Conservation (phyloP, 2,329 filamentous ascomycete genomes). For the Cryphonectria japonica region DNA sequence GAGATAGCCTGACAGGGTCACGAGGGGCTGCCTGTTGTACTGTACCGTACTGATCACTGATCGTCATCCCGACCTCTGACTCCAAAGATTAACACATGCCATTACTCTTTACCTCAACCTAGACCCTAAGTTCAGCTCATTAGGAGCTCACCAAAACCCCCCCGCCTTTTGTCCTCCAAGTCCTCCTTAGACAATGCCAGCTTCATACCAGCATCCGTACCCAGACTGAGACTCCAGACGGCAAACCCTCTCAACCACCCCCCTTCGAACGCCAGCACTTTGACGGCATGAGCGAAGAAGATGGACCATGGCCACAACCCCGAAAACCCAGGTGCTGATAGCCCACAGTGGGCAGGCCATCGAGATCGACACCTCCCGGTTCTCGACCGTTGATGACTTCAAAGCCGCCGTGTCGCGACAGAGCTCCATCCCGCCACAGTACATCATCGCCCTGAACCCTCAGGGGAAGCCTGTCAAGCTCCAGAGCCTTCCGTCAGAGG, state of each 20-base stretch:
- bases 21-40: slow-evolving; percentile 5
- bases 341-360: slow-evolving; percentile 91
- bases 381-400: slow-evolving; percentile 81
- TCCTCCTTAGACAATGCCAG: not conserved
- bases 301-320: slow-evolving; percentile 14
- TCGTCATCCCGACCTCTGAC: not conserved
- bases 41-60: not conserved
- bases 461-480: slow-evolving; percentile 83
- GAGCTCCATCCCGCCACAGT: slow-evolving; percentile 72
- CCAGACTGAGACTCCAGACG: not conserved
- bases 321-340: slow-evolving; percentile 47
- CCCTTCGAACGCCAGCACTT: slow-evolving; percentile 1
- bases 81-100: slow-evolving; percentile 1
- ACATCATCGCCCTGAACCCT: slow-evolving; percentile 85
- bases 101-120: slow-evolving; percentile 5
- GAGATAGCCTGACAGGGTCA: slow-evolving; percentile 14
- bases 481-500: slow-evolving; percentile 80
- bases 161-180: not conserved
- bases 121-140: not conserved
- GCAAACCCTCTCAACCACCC: not conserved
- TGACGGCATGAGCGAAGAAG: slow-evolving; percentile 10
- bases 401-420: slow-evolving; percentile 78
- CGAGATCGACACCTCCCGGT: slow-evolving; percentile 74
- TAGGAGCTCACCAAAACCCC: not conserved
- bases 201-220: slow-evolving; percentile 6